Evolutionary conservation across 148 eudicot species (phyloP).

Genomic region (Heliosperma pusillum): DNA sequence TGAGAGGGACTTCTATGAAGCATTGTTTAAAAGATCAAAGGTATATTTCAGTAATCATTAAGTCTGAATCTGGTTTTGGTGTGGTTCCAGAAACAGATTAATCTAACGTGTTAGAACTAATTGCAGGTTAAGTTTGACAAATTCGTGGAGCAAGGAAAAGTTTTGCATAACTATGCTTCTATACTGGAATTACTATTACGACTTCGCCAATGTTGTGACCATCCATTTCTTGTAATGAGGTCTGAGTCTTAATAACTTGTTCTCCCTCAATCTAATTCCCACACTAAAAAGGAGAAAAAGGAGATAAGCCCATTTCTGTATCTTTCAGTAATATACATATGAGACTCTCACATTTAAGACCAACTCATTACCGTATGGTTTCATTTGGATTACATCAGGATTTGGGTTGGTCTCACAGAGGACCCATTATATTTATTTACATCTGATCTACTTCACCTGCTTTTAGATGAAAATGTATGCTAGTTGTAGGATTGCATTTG

Average conservation of each 20-base stretch:
- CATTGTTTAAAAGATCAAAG: constrained; percentile 90
- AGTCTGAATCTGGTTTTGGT: background rate
- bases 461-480: background rate
- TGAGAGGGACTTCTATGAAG: constrained; percentile 93
- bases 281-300: background rate
- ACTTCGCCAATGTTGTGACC: constrained; percentile 98
- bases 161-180: constrained; percentile 95
- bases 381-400: no score
- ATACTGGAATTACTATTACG: constrained; percentile 88
- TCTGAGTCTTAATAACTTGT: constrained; percentile 21
- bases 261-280: background rate
- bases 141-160: constrained; percentile 96
- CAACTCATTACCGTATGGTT: no score
- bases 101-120: constrained; percentile 19
- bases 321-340: no score
- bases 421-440: background rate
- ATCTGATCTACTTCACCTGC: background rate
- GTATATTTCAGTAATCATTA: constrained; percentile 25
- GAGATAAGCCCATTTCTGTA: background rate
- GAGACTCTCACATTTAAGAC: no score
- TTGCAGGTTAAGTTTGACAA: constrained; percentile 92
- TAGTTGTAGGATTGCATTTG: background rate
- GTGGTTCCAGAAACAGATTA: constrained; percentile 4
- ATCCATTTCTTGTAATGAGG: constrained; percentile 99
- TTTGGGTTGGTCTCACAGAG: background rate